Base-by-base conservation (phyloP, 2,329 filamentous ascomycete species). In the Calcarisporium arbuscula region DNA sequence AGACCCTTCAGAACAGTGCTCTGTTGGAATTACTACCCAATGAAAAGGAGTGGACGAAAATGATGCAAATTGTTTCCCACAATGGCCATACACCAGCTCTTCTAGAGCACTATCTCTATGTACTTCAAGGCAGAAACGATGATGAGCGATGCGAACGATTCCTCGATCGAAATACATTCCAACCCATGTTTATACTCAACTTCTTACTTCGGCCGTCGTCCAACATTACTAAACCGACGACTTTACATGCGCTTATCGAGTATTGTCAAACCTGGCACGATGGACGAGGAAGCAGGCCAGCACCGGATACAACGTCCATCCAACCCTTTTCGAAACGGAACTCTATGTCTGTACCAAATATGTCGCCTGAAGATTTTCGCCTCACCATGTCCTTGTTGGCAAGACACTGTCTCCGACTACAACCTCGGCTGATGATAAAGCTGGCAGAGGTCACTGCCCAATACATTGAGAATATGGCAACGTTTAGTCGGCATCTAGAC, bases 371-470 rank as follows among this genome's bases (percentile, higher is more conserved):
- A 12, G 47, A 52, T 9, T 51, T 58, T 23, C 37, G 35, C 19
- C 34, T 44, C 12, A 39, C 49, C 14, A 45, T 56, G 41, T 36
- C 45, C 11, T 34, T 52, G 10, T 44, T 61, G 8, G 46, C 47
- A 15, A 36, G 44, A 14, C 58, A 61, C 31, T 56, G 55, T 28
- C 43, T 51, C 14, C 48, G 55, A 8, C 34, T 58, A 21, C 58
- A 61, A 34, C 53, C 57, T 6, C 51, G 58, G 25, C 43, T 57
- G 9, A 37, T 60, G 10, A 39, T 54, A n/a, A 47, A 48, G 15
- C 37, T 61, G 30, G 56, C 55, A 3, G 45, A 51, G 2, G 32
- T 48, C 8, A 48, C 51, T 6, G 46, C 49, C 5, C 40, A 41
- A 19, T 53, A 52, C n/a, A 51, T 61, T 8, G 38, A 41, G 34